Evolutionary conservation across 805 yeast species (phyloP).

Genomic region (Ogataea henricii): DNA sequence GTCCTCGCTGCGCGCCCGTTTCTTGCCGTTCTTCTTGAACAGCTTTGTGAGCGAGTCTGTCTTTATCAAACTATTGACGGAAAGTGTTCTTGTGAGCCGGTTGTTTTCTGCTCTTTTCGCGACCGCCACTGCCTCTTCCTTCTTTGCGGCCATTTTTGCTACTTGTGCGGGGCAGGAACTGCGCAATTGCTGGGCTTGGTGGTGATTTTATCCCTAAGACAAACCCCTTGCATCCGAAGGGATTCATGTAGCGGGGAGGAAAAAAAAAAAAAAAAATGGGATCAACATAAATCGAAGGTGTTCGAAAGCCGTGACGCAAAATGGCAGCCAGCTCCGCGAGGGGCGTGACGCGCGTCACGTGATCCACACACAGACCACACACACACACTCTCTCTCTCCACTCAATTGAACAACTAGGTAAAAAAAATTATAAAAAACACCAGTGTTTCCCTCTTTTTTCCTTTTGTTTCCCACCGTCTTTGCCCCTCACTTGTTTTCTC

Average conservation of each 20-base stretch:
- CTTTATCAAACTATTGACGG: conserved; percentile 22
- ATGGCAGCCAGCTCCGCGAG: not conserved
- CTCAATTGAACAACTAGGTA: not conserved
- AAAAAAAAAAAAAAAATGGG: conserved; percentile 1
- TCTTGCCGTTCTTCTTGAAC: conserved; percentile 22
- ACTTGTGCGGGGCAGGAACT: not conserved
- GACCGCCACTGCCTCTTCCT: conserved; percentile 6
- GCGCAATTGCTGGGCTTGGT: not conserved
- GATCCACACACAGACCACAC: not conserved
- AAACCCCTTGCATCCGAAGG: not conserved
- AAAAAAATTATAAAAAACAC: not conserved
- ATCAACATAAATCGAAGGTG: not conserved
- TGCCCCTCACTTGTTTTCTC: not conserved
- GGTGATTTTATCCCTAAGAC: not conserved
- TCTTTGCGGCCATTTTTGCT: conserved; percentile 4
- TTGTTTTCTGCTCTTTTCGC: conserved; percentile 11
- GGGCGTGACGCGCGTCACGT: not conserved
- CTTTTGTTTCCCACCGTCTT: not conserved
- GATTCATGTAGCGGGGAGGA: not conserved
- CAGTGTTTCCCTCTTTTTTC: not conserved
- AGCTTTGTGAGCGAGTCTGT: conserved; percentile 27
- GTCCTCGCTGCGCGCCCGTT: conserved; percentile 17
- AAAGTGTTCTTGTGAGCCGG: conserved; percentile 14
- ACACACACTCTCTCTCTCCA: not conserved
- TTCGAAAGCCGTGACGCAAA: not conserved